Evolutionary conservation across 495 filamentous ascomycete species (phyloP).

Genomic region (Neurospora africana): DNA sequence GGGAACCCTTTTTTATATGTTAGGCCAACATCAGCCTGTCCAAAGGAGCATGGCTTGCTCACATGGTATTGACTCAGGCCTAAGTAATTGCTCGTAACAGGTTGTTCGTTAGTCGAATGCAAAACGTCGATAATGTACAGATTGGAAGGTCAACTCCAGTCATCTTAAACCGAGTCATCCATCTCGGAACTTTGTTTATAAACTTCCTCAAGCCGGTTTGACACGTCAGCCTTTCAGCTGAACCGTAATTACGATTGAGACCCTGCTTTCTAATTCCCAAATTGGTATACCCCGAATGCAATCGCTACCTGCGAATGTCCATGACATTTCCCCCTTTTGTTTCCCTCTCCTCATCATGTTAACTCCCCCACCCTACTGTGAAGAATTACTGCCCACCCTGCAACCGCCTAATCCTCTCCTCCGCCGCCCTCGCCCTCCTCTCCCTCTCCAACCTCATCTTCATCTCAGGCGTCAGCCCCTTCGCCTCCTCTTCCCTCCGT

Average conservation of each 20-base stretch:
- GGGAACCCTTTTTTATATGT: neutral
- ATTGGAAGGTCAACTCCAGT: too few species aligned
- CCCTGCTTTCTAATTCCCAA: neutral
- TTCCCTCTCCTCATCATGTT: too few species aligned
- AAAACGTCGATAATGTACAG: neutral
- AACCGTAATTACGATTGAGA: too few species aligned
- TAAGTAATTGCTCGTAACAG: neutral
- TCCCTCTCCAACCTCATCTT: slow-evolving; percentile 70
- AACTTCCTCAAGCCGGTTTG: too few species aligned
- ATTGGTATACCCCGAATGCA: neutral
- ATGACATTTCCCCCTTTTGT: neutral
- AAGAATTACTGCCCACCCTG: slow-evolving; percentile 22
- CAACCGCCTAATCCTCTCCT: slow-evolving; percentile 70
- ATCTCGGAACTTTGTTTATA: too few species aligned
- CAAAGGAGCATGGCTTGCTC: neutral
- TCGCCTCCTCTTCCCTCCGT: slow-evolving; percentile 67
- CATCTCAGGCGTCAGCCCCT: slow-evolving; percentile 79
- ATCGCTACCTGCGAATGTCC: neutral
- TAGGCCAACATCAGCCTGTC: neutral
- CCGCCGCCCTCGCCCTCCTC: slow-evolving; percentile 71
- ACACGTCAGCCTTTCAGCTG: too few species aligned
- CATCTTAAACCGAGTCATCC: too few species aligned
- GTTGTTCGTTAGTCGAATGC: neutral
- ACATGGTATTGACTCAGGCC: neutral
- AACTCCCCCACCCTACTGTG: neutral